Evolutionary conservation across 2,329 filamentous ascomycete genomes (phyloP), one percentile per base, ranked within the genome.

Genomic region (Aureobasidium uvarum): DNA sequence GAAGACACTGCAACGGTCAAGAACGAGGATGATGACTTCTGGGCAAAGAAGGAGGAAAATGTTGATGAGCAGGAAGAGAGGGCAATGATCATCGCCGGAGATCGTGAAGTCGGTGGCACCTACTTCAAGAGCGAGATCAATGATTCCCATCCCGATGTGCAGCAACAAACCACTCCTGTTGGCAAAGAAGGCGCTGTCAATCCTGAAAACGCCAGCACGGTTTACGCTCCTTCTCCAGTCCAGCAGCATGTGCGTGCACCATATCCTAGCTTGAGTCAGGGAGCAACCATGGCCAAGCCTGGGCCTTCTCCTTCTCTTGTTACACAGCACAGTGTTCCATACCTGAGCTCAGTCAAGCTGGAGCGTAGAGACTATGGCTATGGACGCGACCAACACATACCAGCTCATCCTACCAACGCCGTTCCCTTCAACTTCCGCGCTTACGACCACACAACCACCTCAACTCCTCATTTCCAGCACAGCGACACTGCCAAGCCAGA

Each of bases 1-100:
- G 59, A 63, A 45, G 31, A 39, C 20, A 33, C 31, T 36, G 31
- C 45, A 25, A 46, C 20, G 33, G 41, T 62, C 59, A 62, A 62
- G 46, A 52, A 31, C 7, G 59, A 62, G 25, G 43, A 63, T 11
- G 36, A 43, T 33, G 60, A 25, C 3, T 36, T 43, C 38, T 63
- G 60, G 60, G 25, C 23, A 18, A 63, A 63, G 59, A 63, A 45
- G 28, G 60, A 63, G 25, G 48, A 45, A 5, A 20, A 8, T 18
- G 6, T 23, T 7, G 60, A 63, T 43, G 43, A 63, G 23, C 48
- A 63, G 13, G 60, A 45, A 13, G 60, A 33, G 2, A 41, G 5
- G n/a, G 23, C 13, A 23, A 25, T 38, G 31, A 13, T 33, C 48
- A 54, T 36, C 18, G 23, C n/a, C 10, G 48, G 31, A 43, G 14